Evolutionary conservation across 176 grass and related monocot genomes (phyloP).

Genomic region (Chrysopogon serrulatus): DNA sequence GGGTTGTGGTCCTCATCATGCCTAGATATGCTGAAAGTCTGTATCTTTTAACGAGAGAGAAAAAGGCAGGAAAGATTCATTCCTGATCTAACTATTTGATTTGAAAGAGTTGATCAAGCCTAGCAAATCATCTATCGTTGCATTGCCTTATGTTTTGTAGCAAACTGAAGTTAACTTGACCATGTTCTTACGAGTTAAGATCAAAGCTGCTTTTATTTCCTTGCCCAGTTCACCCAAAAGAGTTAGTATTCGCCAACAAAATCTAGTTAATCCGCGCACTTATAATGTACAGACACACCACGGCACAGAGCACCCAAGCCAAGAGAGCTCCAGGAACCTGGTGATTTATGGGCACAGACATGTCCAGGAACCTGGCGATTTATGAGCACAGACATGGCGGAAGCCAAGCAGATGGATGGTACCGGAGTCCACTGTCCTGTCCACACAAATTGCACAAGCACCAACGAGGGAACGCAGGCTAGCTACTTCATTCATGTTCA

Average conservation of each 20-base stretch:
- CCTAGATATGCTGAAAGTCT: not conserved
- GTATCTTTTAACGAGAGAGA: not conserved
- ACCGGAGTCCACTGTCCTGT: not conserved
- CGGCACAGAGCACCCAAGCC: slow-evolving; percentile 20
- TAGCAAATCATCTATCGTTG: not conserved
- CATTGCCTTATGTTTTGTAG: not conserved
- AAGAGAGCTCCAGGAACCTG: slow-evolving; percentile 4
- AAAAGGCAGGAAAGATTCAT: not conserved
- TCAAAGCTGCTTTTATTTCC: slow-evolving; percentile 22
- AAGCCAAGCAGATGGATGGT: not conserved
- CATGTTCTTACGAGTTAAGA: not conserved
- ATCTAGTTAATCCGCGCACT: not conserved
- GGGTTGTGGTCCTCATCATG: slow-evolving; percentile 18
- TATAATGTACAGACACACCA: slow-evolving; percentile 19
- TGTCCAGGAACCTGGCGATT: slow-evolving; percentile 18
- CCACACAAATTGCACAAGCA: not conserved
- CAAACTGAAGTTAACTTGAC: not conserved
- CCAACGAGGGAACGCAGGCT: not conserved
- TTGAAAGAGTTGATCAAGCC: not conserved
- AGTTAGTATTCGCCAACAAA: not conserved
- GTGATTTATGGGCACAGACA: too few relatives aligned
- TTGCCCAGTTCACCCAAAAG: not conserved
- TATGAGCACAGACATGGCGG: slow-evolving; percentile 2
- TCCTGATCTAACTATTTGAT: not conserved
- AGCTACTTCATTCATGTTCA: slow-evolving; percentile 7